A percentile compares a stretch with the other conserved stretches of the same genome.
These are phyloP conservation scores for Phaseolus lunatus DNA, from an alignment of 306 rosid species.

Conservation along the genomic window DNA sequence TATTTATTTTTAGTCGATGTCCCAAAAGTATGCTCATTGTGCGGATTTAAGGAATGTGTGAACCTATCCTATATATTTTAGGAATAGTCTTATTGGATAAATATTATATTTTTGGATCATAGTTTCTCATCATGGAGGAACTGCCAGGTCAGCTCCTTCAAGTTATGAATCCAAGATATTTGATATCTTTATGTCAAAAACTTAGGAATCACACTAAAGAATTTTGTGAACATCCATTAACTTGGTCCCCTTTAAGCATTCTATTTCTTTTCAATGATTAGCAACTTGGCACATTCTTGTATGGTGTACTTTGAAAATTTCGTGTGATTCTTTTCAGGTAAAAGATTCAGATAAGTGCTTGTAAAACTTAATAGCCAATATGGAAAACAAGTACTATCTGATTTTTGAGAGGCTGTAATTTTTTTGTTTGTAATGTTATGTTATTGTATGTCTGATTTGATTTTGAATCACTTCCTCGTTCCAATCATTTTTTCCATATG, in stretches of 20 bases:
- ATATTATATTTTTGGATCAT: background rate
- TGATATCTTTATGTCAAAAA: slow-evolving; percentile 19
- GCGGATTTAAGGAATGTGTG: background rate
- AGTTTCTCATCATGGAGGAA: slow-evolving; percentile 28
- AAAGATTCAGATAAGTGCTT: slow-evolving; percentile 33
- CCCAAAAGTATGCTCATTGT: background rate
- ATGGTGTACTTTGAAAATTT: slow-evolving; percentile 29
- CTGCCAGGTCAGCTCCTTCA: slow-evolving; percentile 8
- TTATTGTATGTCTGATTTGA: background rate
- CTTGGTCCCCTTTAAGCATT: slow-evolving; percentile 25
- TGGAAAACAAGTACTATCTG: slow-evolving; percentile 1
- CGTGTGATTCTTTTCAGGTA: slow-evolving; percentile 21
- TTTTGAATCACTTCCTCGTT: slow-evolving; percentile 30
- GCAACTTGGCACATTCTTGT: background rate
- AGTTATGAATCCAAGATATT: slow-evolving; percentile 30
- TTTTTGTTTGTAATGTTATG: background rate
- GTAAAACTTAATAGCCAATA: slow-evolving; percentile 11
- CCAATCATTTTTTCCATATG: slow-evolving; percentile 25
- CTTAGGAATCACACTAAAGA: slow-evolving; percentile 24
- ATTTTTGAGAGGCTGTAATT: slow-evolving; percentile 12
- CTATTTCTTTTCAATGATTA: slow-evolving; percentile 18
- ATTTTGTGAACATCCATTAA: slow-evolving; percentile 22
- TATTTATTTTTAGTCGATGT: background rate
- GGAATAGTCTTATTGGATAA: background rate
- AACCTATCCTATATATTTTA: background rate